These are phyloP conservation scores for Tausonia pullulans DNA, from an alignment of 1,284 basidiomycete genomes.

Conservation along the genomic window DNA sequence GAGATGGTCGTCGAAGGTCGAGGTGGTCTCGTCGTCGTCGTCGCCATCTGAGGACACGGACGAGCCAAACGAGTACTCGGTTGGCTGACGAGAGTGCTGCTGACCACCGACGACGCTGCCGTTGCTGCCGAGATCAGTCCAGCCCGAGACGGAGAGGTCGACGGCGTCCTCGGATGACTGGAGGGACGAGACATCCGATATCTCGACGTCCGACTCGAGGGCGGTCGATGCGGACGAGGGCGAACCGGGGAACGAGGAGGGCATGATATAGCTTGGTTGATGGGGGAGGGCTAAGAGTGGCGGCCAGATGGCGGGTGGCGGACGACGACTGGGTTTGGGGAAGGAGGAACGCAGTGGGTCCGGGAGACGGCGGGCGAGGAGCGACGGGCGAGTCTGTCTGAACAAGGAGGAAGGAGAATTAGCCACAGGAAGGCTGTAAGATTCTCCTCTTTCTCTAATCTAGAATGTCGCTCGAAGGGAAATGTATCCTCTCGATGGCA, in stretches of 20 bases:
- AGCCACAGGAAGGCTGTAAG: no score
- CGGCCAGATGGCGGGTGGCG: no score
- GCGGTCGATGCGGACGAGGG: background rate
- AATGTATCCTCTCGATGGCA: no score
- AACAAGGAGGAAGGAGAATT: no score
- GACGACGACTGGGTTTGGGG: no score
- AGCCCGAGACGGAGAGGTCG: background rate
- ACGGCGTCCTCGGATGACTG: background rate
- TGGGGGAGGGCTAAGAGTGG: no score
- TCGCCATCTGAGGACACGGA: background rate
- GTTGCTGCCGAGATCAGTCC: background rate
- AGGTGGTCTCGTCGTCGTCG: background rate
- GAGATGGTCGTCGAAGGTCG: background rate
- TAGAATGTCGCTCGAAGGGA: no score
- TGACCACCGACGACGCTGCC: background rate
- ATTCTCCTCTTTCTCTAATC: no score
- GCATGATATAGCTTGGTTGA: background rate
- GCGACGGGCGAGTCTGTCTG: no score
- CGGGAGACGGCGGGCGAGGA: no score
- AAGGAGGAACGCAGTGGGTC: no score
- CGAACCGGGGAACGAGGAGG: background rate
- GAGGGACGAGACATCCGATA: background rate
- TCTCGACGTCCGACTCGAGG: background rate
- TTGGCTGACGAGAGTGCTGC: background rate
- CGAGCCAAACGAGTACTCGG: background rate